These are phyloP conservation scores for Umbellularia californica DNA, from an alignment of 164 flowering plant genomes.

Conservation along the genomic window DNA sequence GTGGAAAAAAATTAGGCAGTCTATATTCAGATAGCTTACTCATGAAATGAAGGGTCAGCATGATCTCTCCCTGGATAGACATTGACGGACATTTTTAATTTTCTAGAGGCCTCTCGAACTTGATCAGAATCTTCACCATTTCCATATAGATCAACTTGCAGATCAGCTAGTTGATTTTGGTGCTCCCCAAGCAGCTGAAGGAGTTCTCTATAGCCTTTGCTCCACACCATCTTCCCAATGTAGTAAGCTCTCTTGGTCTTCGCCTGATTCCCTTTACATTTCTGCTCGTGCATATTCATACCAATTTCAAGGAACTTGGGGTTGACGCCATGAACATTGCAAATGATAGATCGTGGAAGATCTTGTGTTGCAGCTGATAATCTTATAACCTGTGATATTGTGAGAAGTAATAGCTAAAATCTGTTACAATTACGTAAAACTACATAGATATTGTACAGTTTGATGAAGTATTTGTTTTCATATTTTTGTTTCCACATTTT, in stretches of 20 bases:
- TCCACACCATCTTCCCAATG: constrained; percentile 98
- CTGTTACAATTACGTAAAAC: not conserved
- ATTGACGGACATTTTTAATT: constrained; percentile 48
- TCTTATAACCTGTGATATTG: constrained; percentile 66
- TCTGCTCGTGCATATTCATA: constrained; percentile 52
- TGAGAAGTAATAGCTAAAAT: not conserved
- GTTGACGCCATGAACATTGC: constrained; percentile 96
- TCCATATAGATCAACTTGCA: constrained; percentile 84
- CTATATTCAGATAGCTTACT: constrained; percentile 47
- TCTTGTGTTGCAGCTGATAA: constrained; percentile 97
- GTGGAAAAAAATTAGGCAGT: not conserved
- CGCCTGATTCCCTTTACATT: constrained; percentile 38
- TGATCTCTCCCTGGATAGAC: constrained; percentile 92
- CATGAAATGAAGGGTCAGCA: constrained; percentile 85
- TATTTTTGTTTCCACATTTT: too few species aligned
- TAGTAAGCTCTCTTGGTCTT: constrained; percentile 80
- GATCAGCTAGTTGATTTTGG: constrained; percentile 64
- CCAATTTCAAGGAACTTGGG: constrained; percentile 91
- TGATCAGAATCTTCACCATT: constrained; percentile 81
- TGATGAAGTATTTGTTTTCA: too few species aligned
- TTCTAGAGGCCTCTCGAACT: constrained; percentile 65
- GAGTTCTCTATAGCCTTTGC: constrained; percentile 88
- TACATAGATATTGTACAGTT: too few species aligned
- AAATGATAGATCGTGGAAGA: constrained; percentile 73
- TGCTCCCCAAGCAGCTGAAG: constrained; percentile 60